Conservation (phyloP, 768 basidiomycete genomes). For the Lactarius sanguifluus region DNA sequence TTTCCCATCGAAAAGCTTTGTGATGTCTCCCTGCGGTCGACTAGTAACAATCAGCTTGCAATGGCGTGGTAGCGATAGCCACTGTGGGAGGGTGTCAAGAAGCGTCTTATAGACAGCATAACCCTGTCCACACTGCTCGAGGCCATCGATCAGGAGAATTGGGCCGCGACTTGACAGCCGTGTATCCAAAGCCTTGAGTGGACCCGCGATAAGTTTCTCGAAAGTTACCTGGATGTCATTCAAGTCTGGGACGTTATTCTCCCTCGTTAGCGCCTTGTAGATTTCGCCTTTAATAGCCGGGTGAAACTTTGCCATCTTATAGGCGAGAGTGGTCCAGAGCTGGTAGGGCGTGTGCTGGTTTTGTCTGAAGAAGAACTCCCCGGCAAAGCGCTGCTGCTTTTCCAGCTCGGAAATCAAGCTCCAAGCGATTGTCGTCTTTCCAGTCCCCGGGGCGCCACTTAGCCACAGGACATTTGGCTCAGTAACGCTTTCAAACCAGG, state of each 20-base stretch:
- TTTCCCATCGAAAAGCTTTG: constrained; percentile 10
- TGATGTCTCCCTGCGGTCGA: constrained; percentile 18
- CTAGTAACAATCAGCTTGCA: constrained; percentile 26
- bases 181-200: constrained; percentile 5
- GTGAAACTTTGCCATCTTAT: constrained; percentile 23
- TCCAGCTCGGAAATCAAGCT: constrained; percentile 21
- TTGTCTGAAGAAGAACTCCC: constrained; percentile 14
- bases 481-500: constrained; percentile 15
- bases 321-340: constrained; percentile 21
- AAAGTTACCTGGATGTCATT: constrained; percentile 1
- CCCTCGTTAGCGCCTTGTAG: neutral
- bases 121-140: constrained; percentile 15
- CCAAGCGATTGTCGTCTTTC: constrained; percentile 23
- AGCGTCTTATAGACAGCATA: neutral
- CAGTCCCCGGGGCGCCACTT: constrained; percentile 24
- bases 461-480: constrained; percentile 25
- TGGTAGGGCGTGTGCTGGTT: neutral
- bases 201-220: constrained; percentile 10
- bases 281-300: constrained; percentile 19
- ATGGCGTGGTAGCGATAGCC: constrained; percentile 17
- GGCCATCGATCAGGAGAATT: constrained; percentile 22
- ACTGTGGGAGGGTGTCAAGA: constrained; percentile 12
- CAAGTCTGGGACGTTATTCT: neutral
- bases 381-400: constrained; percentile 18
- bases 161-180: neutral